Evolutionary conservation across 2,329 filamentous ascomycete genomes (phyloP), one percentile per base, ranked within the genome.

Genomic region (Trichothecium roseum): DNA sequence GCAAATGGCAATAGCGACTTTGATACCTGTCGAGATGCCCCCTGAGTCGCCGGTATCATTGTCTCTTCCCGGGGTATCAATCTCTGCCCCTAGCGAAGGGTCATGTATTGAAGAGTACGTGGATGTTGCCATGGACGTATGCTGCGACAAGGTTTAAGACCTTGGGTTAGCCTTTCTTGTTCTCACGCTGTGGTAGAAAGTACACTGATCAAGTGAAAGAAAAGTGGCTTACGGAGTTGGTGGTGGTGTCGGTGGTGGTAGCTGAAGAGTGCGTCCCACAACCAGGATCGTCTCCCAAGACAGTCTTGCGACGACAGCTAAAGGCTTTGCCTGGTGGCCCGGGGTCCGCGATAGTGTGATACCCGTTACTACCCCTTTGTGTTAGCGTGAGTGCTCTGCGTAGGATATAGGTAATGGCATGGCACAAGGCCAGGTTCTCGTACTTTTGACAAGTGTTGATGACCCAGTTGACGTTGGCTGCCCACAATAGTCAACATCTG

Each of bases 381-480:
- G 18, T 33, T 10, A 14, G 17, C 28, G 15, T 30, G 8, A 16
- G 15, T 8, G 8, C 10, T 30, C 29, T 52, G 24, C 26, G 26
- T 22, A 26, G 17, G 9, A 18, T 9, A 46, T 32, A 46, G 42
- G 33, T 34, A 35, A 18, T 17, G 28, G 14, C 24, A 27, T 7
- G 16, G 5, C 24, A 34, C 9, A 4, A n/a, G 18, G 32, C n/a
- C 26, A 18, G 18, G 20, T 14, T 30, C 7, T 22, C 61, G 52
- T 54, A 73, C 70, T 63, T 63, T 45, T 66, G 57, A 38, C 69
- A 74, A 37, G 55, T 51, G 44, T 63, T 68, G 52, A 72, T 69
- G 38, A 73, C 55, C 46, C 57, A 55, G 43, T 70, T 64, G 35
- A 72, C 63, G 44, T 60, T 69, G 32, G 69, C 70, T 74, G 35